These are phyloP conservation scores for Melampsora larici-populina DNA, from an alignment of 1,284 basidiomycete genomes.

Conservation along the genomic window DNA sequence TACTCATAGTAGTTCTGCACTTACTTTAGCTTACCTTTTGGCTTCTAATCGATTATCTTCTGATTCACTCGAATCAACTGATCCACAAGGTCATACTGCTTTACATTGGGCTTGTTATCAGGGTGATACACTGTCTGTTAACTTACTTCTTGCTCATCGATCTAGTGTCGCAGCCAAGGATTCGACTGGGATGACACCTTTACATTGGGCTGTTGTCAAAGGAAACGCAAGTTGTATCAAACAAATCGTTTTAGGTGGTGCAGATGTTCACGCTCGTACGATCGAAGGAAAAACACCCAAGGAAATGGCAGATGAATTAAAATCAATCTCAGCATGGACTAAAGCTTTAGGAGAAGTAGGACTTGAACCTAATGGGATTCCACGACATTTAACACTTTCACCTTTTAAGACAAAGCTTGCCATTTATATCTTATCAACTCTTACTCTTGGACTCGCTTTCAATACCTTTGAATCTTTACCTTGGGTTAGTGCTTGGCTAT, in stretches of 20 bases:
- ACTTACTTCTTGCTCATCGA: conserved; percentile 81
- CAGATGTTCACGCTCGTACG: conserved; percentile 76
- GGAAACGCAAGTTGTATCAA: conserved; percentile 82
- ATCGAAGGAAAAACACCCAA: conserved; percentile 79
- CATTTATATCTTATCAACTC: conserved; percentile 74
- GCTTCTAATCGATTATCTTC: conserved; percentile 49
- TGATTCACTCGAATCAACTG: conserved; percentile 69
- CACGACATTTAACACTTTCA: conserved; percentile 44
- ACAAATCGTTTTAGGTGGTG: conserved; percentile 76
- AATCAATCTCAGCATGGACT: conserved; percentile 80
- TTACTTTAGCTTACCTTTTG: conserved; percentile 87
- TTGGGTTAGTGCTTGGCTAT: conserved; percentile 80
- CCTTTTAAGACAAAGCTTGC: conserved; percentile 69
- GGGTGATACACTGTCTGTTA: conserved; percentile 91
- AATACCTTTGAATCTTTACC: conserved; percentile 75
- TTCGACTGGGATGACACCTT: conserved; percentile 76
- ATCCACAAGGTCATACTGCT: conserved; percentile 87
- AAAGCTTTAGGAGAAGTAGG: conserved; percentile 77
- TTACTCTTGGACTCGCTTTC: conserved; percentile 78
- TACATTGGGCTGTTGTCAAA: conserved; percentile 99
- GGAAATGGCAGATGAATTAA: conserved; percentile 92
- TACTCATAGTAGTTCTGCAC: conserved; percentile 87
- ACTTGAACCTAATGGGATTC: conserved; percentile 49
- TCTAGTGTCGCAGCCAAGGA: conserved; percentile 74
- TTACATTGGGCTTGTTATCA: conserved; percentile 99